phyloP scores from a whole-genome alignment of 2,329 filamentous ascomycete species.

The Shiraia sp. region DNA sequence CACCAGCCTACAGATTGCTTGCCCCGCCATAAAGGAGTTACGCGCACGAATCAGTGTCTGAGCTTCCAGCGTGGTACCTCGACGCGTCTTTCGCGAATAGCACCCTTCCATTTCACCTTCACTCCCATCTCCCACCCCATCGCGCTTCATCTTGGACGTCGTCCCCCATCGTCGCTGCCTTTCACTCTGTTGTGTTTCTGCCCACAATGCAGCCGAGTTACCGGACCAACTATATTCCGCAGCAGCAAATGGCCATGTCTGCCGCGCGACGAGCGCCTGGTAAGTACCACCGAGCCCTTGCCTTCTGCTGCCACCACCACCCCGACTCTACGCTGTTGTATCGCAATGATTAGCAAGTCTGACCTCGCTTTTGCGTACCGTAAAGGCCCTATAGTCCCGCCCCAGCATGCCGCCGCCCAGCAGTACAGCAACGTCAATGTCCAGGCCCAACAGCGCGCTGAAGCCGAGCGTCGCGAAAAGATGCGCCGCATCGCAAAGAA shows the following conservation, averaged over 20 bases:
- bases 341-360: constrained; percentile 51
- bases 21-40: constrained; percentile 29
- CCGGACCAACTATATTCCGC: constrained; percentile 50
- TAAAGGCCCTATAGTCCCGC: constrained; percentile 49
- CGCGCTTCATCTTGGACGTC: constrained; percentile 29
- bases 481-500: constrained; percentile 82
- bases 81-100: constrained; percentile 33
- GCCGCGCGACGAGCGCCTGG: constrained; percentile 48
- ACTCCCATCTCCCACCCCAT: constrained; percentile 18
- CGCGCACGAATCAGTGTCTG: constrained; percentile 28
- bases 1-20: constrained; percentile 5
- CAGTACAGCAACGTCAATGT: constrained; percentile 45
- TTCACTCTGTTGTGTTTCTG: constrained; percentile 22
- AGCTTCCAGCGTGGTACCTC: constrained; percentile 16
- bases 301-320: constrained; percentile 18
- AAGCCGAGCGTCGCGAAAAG: constrained; percentile 62
- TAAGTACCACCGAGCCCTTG: constrained; percentile 34
- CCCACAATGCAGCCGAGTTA: constrained; percentile 50
- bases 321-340: constrained; percentile 6
- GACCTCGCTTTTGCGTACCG: constrained; percentile 54
- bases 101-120: constrained; percentile 15
- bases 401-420: constrained; percentile 56
- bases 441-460: constrained; percentile 51
- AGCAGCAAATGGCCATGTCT: constrained; percentile 40
- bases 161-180: constrained; percentile 36